Evolutionary conservation across 305 asterid species (phyloP).

Genomic region (Plantago lanceolata): DNA sequence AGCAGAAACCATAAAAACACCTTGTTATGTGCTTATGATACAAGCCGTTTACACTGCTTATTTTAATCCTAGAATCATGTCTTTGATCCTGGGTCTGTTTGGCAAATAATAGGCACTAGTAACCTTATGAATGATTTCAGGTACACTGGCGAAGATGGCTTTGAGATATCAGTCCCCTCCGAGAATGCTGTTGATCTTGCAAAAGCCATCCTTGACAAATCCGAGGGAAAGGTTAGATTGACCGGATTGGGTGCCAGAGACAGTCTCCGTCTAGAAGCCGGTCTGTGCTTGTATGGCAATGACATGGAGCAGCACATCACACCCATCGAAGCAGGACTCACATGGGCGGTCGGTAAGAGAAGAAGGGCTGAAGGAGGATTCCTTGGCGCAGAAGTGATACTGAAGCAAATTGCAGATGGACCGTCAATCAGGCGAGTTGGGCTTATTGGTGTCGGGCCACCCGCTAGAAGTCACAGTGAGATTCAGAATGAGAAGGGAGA

Average conservation of each 20-base stretch:
- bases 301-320: constrained; percentile 97
- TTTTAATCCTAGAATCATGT: too few species aligned
- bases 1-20: too few species aligned
- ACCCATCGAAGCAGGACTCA: constrained; percentile 91
- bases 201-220: constrained; percentile 81
- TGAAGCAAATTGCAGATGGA: constrained; percentile 74
- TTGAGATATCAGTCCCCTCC: constrained; percentile 81
- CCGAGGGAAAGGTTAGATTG: constrained; percentile 77
- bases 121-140: constrained; percentile 38
- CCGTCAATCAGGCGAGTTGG: constrained; percentile 87
- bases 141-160: constrained; percentile 99
- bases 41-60: too few species aligned
- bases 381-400: constrained; percentile 85
- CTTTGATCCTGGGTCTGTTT: not conserved
- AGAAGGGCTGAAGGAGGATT: constrained; percentile 96
- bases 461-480: constrained; percentile 90
- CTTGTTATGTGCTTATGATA: too few species aligned
- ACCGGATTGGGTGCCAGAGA: constrained; percentile 97
- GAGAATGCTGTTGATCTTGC: constrained; percentile 64
- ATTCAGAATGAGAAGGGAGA: constrained; percentile 79
- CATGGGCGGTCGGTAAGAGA: constrained; percentile 97
- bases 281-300: constrained; percentile 83
- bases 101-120: not conserved
- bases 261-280: constrained; percentile 97
- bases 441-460: constrained; percentile 79